Conservation (phyloP, 495 filamentous ascomycete species). For the Penicillium pancosmium region DNA sequence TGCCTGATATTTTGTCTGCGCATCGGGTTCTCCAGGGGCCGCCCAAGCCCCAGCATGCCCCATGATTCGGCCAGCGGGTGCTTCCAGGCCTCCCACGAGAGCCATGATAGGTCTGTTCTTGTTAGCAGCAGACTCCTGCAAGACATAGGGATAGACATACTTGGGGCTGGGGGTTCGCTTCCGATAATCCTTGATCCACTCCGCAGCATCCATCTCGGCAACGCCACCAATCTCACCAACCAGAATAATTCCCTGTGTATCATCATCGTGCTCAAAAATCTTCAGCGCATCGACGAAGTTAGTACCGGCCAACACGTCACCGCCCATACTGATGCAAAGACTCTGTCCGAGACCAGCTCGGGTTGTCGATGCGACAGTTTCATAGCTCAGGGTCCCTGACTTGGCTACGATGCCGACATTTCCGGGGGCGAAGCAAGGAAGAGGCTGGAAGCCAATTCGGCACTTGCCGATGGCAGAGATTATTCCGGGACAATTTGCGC, state of each 20-base stretch:
- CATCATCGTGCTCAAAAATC: slow-evolving; percentile 71
- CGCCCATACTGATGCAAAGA: slow-evolving; percentile 85
- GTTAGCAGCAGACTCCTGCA: slow-evolving; percentile 10
- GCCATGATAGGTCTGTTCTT: slow-evolving; percentile 72
- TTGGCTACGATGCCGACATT: slow-evolving; percentile 82
- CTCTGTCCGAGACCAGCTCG: slow-evolving; percentile 83
- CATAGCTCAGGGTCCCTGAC: slow-evolving; percentile 87
- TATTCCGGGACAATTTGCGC: slow-evolving; percentile 86
- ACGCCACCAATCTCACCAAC: slow-evolving; percentile 88
- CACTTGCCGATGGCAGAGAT: slow-evolving; percentile 81
- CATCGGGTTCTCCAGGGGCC: slow-evolving; percentile 65
- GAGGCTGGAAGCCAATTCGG: slow-evolving; percentile 84
- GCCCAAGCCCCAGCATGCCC: slow-evolving; percentile 86
- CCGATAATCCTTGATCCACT: slow-evolving; percentile 74
- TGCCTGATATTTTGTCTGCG: slow-evolving; percentile 64
- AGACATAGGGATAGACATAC: slow-evolving; percentile 44
- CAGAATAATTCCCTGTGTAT: slow-evolving; percentile 80
- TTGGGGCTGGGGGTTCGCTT: slow-evolving; percentile 63
- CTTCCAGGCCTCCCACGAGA: slow-evolving; percentile 70
- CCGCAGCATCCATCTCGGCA: slow-evolving; percentile 79
- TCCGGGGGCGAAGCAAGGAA: slow-evolving; percentile 74
- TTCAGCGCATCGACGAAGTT: slow-evolving; percentile 76
- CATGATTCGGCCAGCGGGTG: slow-evolving; percentile 73
- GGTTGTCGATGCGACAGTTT: slow-evolving; percentile 82
- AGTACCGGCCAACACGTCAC: slow-evolving; percentile 82